These are phyloP conservation scores for Sphaerobolus stellatus DNA, from an alignment of 1,284 basidiomycete genomes.

Conservation along the genomic window DNA sequence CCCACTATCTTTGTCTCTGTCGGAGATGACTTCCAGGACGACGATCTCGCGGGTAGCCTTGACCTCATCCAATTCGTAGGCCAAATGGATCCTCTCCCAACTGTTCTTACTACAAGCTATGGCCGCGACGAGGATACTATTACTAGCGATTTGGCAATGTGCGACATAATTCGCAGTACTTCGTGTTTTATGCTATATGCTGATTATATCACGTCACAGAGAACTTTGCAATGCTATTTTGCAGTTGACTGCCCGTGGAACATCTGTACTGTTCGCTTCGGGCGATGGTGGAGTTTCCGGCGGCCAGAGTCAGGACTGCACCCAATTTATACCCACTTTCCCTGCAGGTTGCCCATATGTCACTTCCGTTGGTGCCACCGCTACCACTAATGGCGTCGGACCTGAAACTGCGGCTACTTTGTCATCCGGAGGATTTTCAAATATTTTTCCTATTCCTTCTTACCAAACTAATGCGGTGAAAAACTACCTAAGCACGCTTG, in stretches of 20 bases:
- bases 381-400: conserved; percentile 26
- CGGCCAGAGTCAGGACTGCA: conserved; percentile 26
- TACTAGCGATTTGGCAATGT: conserved; percentile 25
- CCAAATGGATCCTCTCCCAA: conserved; percentile 29
- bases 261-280: conserved; percentile 38
- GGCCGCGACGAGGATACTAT: conserved; percentile 27
- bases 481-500: conserved; percentile 34
- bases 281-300: conserved; percentile 42
- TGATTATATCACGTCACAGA: conserved; percentile 21
- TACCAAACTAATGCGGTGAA: conserved; percentile 43
- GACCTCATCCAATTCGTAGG: conserved; percentile 34
- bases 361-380: conserved; percentile 6
- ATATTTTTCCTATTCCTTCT: conserved; percentile 40
- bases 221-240: conserved; percentile 36
- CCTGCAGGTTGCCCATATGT: conserved; percentile 24
- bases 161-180: conserved; percentile 6
- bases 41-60: conserved; percentile 23
- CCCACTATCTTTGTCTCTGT: conserved; percentile 20
- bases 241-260: conserved; percentile 36
- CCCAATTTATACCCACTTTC: conserved; percentile 35
- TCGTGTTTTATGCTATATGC: background rate
- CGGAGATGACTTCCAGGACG: conserved; percentile 26
- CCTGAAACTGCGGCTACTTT: conserved; percentile 31
- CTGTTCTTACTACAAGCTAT: conserved; percentile 31
- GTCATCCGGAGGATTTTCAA: conserved; percentile 50